These are phyloP conservation scores for Aspergillus heteromorphus DNA, from an alignment of 495 filamentous ascomycete genomes.

Conservation along the genomic window DNA sequence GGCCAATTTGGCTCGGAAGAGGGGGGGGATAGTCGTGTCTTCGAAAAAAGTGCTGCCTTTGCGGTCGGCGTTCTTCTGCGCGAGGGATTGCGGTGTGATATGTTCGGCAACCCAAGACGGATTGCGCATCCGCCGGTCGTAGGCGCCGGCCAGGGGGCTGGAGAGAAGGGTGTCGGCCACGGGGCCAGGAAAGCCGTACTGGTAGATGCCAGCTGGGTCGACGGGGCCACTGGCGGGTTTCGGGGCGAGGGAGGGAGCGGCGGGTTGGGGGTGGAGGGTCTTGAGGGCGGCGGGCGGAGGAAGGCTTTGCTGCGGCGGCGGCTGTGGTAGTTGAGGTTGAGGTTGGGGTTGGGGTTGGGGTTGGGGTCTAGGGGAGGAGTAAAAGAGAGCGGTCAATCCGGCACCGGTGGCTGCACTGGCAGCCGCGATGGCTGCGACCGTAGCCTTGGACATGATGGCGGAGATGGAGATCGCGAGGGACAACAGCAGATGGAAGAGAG, in stretches of 20 bases:
- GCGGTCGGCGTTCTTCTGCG: conserved; percentile 70
- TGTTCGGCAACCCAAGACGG: conserved; percentile 96
- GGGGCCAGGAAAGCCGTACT: conserved; percentile 96
- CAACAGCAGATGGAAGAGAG: background rate
- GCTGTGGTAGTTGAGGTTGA: conserved; percentile 20
- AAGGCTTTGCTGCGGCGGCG: background rate
- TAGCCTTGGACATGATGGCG: conserved; percentile 72
- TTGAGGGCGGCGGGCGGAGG: conserved; percentile 14
- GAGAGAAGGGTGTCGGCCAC: conserved; percentile 73
- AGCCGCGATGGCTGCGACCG: conserved; percentile 80
- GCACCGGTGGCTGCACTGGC: conserved; percentile 86
- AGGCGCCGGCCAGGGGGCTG: conserved; percentile 72
- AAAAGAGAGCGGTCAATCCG: conserved; percentile 73
- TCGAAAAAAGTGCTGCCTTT: conserved; percentile 79
- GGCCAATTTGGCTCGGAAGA: conserved; percentile 82
- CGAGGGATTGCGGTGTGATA: conserved; percentile 85
- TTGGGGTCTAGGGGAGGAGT: conserved; percentile 48
- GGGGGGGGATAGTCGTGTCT: conserved; percentile 69
- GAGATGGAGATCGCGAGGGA: background rate
- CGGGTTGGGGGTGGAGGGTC: conserved; percentile 27
- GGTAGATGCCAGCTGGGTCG: conserved; percentile 82
- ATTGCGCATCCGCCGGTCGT: conserved; percentile 87
- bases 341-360: conserved; percentile 37
- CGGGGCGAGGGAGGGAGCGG: conserved; percentile 32
- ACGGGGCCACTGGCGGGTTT: conserved; percentile 50